Evolutionary conservation across 2,329 filamentous ascomycete genomes (phyloP), one percentile per base, ranked within the genome.

Genomic region (Fusarium setosum): DNA sequence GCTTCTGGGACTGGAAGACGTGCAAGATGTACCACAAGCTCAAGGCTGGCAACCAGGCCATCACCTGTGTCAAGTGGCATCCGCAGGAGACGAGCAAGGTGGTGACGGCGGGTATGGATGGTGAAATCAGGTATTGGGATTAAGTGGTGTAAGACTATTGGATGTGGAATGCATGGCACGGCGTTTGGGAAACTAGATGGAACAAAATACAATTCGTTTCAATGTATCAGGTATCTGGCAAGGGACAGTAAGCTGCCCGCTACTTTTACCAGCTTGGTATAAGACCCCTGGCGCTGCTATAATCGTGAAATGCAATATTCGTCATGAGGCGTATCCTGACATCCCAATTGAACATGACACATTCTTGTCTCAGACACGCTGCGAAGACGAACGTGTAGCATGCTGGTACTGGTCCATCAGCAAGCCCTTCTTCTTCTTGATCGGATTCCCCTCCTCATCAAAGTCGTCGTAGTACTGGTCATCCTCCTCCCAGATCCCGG

Each of bases 1-100:
- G 92, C 79, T 97, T 98, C 81, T 99, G 94, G 93, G 96, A 98
- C 79, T 99, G 94, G 93, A 99, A 99, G 87, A 97, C 94, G 35
- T 97, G 95, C 78, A 98, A 97, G 82, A 95, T 99, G 94, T 97
- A 93, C 80, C 93, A 97, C 81, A 98, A 98, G 85, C 88, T 99
- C 67, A 88, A 92, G 79, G 94, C 93, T 21, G 89, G 92, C 59
- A 94, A 93, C 54, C 88, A 91, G 52, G 89, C 94, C 6, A 85
- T 97, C 54, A 93, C 93, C n/a, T 92, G 91, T 68, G 88, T 96
- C 58, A 92, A 92, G 76, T 99, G 96, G 95, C 94, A 98, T 79
- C 94, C 95, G n/a, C 92, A 97, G 80, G 96, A 99, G 84, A 96
- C 91, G 17, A 96, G 92, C 75, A 97, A 97, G 84, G 89, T 98